These are phyloP conservation scores for Ogataea allantospora DNA, from an alignment of 805 yeast species.

Conservation along the genomic window DNA sequence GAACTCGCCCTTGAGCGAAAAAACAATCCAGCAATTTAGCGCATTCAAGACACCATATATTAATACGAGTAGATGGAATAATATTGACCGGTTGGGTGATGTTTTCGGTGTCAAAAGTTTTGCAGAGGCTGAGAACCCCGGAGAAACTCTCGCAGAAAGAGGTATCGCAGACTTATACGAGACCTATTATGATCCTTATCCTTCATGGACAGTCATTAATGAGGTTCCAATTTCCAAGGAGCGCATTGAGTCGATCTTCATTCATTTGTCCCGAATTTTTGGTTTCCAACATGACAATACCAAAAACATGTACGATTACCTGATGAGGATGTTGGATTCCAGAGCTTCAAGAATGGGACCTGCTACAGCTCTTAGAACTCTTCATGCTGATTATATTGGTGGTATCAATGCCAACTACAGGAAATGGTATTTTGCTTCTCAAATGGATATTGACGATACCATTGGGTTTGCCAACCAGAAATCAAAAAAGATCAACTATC, in stretches of 20 bases:
- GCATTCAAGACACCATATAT: slow-evolving; percentile 45
- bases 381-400: slow-evolving; percentile 76
- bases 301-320: slow-evolving; percentile 63
- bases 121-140: slow-evolving; percentile 35
- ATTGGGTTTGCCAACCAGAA: slow-evolving; percentile 35
- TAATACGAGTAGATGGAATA: slow-evolving; percentile 45
- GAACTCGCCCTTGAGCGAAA: slow-evolving; percentile 30
- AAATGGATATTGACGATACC: slow-evolving; percentile 58
- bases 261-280: slow-evolving; percentile 51
- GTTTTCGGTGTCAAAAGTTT: slow-evolving; percentile 31
- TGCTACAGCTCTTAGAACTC: slow-evolving; percentile 49
- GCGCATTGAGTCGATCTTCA: slow-evolving; percentile 57
- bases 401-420: slow-evolving; percentile 66
- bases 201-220: slow-evolving; percentile 45
- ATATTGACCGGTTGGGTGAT: slow-evolving; percentile 35
- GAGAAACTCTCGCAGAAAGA: slow-evolving; percentile 28
- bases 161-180: slow-evolving; percentile 43
- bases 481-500: slow-evolving; percentile 20
- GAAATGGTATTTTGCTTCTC: slow-evolving; percentile 78
- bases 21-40: slow-evolving; percentile 35
- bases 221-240: slow-evolving; percentile 48
- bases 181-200: slow-evolving; percentile 49
- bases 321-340: slow-evolving; percentile 62
- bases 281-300: slow-evolving; percentile 70
- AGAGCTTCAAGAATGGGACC: slow-evolving; percentile 67